Evolutionary conservation across 805 yeast genomes (phyloP).

Genomic region (Blastobotrys americana): DNA sequence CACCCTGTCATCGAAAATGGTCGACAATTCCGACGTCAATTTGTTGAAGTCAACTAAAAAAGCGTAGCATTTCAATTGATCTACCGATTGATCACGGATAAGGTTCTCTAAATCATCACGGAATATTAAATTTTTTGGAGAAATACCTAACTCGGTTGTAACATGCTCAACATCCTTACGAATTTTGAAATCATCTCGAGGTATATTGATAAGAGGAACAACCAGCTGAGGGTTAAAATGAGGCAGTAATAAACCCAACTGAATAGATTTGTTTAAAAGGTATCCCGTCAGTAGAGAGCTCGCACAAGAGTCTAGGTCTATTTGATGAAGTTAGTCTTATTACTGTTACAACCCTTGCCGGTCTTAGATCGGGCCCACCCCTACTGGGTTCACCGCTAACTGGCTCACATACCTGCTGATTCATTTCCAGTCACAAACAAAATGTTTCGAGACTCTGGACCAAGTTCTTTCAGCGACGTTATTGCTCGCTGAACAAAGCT

Average conservation of each 20-base stretch:
- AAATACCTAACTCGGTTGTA: conserved; percentile 42
- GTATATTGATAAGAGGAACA: conserved; percentile 73
- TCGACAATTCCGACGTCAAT: conserved; percentile 43
- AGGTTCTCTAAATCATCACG: conserved; percentile 50
- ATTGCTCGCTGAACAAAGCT: not conserved
- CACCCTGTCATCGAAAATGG: conserved; percentile 38
- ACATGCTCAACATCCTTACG: conserved; percentile 64
- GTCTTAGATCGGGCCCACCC: no score
- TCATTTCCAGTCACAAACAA: conserved; percentile 70
- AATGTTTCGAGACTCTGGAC: not conserved
- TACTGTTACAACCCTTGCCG: no score
- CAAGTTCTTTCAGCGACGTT: not conserved
- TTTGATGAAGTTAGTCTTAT: no score
- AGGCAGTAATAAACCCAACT: conserved; percentile 18
- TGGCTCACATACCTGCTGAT: conserved; percentile 40
- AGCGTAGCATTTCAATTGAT: conserved; percentile 32
- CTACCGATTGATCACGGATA: conserved; percentile 15
- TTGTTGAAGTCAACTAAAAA: conserved; percentile 79
- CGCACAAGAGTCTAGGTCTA: conserved; percentile 78
- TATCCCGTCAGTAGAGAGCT: conserved; percentile 69
- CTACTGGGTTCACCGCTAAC: no score
- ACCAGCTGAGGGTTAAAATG: conserved; percentile 25
- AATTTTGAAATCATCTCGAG: conserved; percentile 53
- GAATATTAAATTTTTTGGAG: conserved; percentile 47
- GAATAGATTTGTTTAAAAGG: conserved; percentile 35